Base-by-base conservation (phyloP, 129 eudicot genomes). In the Gnaphalium uliginosum region DNA sequence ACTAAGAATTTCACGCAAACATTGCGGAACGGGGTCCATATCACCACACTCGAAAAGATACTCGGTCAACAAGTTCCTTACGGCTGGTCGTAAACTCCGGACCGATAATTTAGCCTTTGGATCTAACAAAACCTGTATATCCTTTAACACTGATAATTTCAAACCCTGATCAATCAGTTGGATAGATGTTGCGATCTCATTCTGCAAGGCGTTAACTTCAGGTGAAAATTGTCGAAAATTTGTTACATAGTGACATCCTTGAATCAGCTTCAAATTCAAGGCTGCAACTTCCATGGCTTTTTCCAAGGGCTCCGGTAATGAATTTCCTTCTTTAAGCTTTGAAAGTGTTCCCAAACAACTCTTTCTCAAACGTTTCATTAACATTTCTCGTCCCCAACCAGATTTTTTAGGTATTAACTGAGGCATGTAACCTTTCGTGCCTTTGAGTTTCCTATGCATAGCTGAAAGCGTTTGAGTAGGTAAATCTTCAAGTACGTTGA, bases 1-100 rank as follows among this genome's bases (percentile, higher is more conserved):
- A 79, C 81, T 75, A 58, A 93, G 77, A 32, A 76, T 62, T 48
- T 85, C 66, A 24, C 63, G 50, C 68, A 93, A 70, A 59, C 58
- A 48, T 46, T 75, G 83, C 35, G 96, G 98, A 60, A 86, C 35
- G 43, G 57, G 68, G 24, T 89, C 89, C 87, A 93, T 84, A 68
- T 93, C 96, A 83, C 81, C 71, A 82, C 95, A 93, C 79, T 90
- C 98, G 19, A 81, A 85, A 64, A 93, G 96, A 81, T 67, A 93
- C 21, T 90, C 95, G 0, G 75, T 85, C 86, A 93, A 80, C 46
- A 93, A 2, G 27, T 83, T 84, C 79, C 81, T 85, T 56, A 88
- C 48, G 11, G 76, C 73, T 7, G 51, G 14, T 37, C 87, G 82
- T 48, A 82, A 63, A 27, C 77, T 73, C 73, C 65, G 80, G 35